A percentile compares a stretch with the other conserved stretches of the same genome.
These are phyloP conservation scores for Lactifluus rugatus DNA, from an alignment of 768 basidiomycete species.

Conservation along the genomic window DNA sequence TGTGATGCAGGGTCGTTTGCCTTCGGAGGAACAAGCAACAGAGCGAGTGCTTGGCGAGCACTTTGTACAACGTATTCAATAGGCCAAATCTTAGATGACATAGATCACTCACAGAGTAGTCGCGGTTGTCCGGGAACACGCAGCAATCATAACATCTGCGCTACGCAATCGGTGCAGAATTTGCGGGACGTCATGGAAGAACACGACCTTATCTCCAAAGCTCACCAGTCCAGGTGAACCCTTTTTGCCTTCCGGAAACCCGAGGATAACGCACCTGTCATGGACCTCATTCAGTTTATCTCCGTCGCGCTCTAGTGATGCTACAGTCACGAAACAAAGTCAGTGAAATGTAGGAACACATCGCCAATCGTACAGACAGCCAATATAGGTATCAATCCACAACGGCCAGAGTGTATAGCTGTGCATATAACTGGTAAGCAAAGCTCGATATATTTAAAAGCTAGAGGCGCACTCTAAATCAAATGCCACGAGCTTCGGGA, in stretches of 20 bases:
- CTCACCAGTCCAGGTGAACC: constrained; percentile 25
- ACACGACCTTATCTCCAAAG: constrained; percentile 46
- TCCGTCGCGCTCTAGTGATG: constrained; percentile 43
- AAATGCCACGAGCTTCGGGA: constrained; percentile 65
- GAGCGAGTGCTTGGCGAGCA: constrained; percentile 63
- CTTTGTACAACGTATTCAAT: constrained; percentile 30
- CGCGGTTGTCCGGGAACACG: constrained; percentile 65
- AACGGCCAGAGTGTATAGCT: constrained; percentile 84
- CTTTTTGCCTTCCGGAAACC: too few relatives aligned
- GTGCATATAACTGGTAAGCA: constrained; percentile 1
- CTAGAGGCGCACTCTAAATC: constrained; percentile 60
- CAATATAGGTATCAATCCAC: constrained; percentile 77
- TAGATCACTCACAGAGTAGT: constrained; percentile 47
- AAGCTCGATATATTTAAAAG: too few relatives aligned
- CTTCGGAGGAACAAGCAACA: constrained; percentile 44
- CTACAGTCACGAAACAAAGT: constrained; percentile 24
- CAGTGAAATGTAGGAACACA: neutral
- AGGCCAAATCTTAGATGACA: neutral
- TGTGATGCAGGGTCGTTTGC: constrained; percentile 25
- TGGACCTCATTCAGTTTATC: constrained; percentile 39
- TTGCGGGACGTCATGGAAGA: constrained; percentile 68
- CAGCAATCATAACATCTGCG: constrained; percentile 48
- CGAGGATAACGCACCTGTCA: constrained; percentile 32
- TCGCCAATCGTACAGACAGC: constrained; percentile 29
- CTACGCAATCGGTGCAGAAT: constrained; percentile 53